Conservation (phyloP, 306 rosid genomes). For the Lathyrus aphaca region DNA sequence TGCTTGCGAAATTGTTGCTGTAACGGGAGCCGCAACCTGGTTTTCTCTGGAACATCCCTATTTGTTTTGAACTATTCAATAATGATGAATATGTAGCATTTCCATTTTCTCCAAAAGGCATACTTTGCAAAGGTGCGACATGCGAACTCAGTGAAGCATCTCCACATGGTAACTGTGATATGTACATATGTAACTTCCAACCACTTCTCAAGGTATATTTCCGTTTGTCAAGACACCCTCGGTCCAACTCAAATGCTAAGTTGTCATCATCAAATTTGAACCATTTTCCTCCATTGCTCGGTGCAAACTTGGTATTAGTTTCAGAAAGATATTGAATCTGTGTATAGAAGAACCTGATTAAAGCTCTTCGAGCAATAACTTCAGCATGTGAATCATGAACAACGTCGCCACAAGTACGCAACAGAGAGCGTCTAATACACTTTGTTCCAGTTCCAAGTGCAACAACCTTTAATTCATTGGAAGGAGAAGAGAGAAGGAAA, state of each 20-base stretch:
- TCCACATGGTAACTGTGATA: too few species aligned
- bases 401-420: constrained; percentile 69
- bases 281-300: constrained; percentile 44
- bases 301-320: constrained; percentile 35
- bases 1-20: too few species aligned
- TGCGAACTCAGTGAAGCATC: too few species aligned
- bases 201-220: constrained; percentile 61
- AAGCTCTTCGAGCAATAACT: too few species aligned
- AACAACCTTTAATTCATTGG: constrained; percentile 68
- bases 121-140: too few species aligned
- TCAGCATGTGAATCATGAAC: constrained; percentile 87
- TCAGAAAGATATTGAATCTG: constrained; percentile 44
- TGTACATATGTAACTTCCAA: constrained; percentile 77
- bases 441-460: constrained; percentile 95
- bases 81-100: too few species aligned
- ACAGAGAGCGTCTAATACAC: constrained; percentile 75
- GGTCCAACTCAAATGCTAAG: constrained; percentile 55
- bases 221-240: constrained; percentile 39
- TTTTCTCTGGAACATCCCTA: too few species aligned
- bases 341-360: too few species aligned
- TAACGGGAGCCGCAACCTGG: too few species aligned
- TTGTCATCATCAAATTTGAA: constrained; percentile 43
- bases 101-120: too few species aligned
- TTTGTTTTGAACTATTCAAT: too few species aligned
- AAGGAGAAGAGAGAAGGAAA: constrained; percentile 82